phyloP scores from a whole-genome alignment of 208 protist genomes.

The Trypanosoma boissoni region DNA sequence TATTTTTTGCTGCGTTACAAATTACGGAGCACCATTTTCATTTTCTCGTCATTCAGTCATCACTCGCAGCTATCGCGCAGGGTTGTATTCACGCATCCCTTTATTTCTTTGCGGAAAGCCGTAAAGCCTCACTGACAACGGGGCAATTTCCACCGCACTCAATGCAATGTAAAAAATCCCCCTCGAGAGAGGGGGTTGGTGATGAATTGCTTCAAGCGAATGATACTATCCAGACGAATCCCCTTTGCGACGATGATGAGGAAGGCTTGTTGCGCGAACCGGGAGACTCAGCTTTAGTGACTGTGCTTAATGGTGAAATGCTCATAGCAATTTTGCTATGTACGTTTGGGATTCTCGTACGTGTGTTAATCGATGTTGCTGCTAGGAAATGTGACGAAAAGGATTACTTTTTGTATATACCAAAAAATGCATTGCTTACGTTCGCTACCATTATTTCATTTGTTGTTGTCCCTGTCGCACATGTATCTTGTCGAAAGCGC shows the following conservation, averaged over 20 bases:
- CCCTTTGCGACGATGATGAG: slow-evolving; percentile 2
- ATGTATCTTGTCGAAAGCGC: slow-evolving; percentile 55
- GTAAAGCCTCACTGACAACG: no score
- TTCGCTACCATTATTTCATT: slow-evolving; percentile 39
- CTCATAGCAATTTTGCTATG: slow-evolving; percentile 49
- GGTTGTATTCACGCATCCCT: slow-evolving; percentile 68
- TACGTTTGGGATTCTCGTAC: slow-evolving; percentile 46
- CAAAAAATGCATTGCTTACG: slow-evolving; percentile 23
- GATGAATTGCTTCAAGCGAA: no score
- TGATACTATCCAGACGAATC: no score
- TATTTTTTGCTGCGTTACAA: slow-evolving; percentile 67
- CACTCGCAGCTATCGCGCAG: slow-evolving; percentile 50
- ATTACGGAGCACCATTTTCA: slow-evolving; percentile 39
- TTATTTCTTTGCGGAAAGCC: slow-evolving; percentile 39
- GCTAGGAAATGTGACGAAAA: slow-evolving; percentile 12
- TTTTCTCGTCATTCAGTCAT: slow-evolving; percentile 44
- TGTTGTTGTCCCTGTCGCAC: slow-evolving; percentile 45
- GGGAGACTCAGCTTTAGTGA: slow-evolving; percentile 20
- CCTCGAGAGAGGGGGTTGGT: no score
- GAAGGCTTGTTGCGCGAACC: slow-evolving; percentile 1
- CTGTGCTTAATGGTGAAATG: slow-evolving; percentile 67
- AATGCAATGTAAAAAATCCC: background rate
- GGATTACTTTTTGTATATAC: slow-evolving; percentile 18
- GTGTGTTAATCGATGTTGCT: slow-evolving; percentile 43
- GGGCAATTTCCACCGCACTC: no score